phyloP scores from a whole-genome alignment of 805 yeast genomes.

The Candida broadrunensis region DNA sequence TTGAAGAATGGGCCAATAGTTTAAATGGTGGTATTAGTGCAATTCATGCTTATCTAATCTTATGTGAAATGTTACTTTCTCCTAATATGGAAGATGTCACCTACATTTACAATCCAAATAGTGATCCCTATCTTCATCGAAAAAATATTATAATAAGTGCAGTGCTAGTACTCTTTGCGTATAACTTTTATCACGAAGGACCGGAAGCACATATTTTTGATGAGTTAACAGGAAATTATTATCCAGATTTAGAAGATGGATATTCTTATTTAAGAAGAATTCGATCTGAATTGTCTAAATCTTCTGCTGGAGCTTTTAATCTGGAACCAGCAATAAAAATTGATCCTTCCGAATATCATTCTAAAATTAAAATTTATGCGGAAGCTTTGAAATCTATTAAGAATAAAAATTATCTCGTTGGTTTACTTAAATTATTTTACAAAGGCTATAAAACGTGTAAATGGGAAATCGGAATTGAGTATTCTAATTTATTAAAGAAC shows the following conservation, averaged over 20 bases:
- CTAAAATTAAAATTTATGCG: conserved; percentile 40
- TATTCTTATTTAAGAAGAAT: conserved; percentile 49
- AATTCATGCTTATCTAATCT: conserved; percentile 57
- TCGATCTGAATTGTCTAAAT: conserved; percentile 35
- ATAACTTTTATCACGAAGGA: conserved; percentile 46
- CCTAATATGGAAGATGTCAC: conserved; percentile 49
- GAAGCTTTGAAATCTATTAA: conserved; percentile 5
- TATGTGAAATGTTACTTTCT: conserved; percentile 59
- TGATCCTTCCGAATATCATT: conserved; percentile 28
- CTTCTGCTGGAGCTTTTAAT: conserved; percentile 24
- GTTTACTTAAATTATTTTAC: conserved; percentile 48
- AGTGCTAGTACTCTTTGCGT: conserved; percentile 50
- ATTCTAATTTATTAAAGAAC: conserved; percentile 49
- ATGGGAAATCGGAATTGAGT: conserved; percentile 60
- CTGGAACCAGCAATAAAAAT: not conserved
- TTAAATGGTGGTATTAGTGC: conserved; percentile 50
- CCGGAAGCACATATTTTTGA: conserved; percentile 37
- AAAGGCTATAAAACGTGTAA: conserved; percentile 31
- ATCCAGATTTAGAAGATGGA: conserved; percentile 46
- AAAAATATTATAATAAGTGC: conserved; percentile 42
- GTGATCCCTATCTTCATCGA: conserved; percentile 43
- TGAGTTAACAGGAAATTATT: conserved; percentile 10
- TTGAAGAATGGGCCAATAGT: conserved; percentile 51
- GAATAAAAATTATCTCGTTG: conserved; percentile 50
- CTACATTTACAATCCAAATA: conserved; percentile 47